Evolutionary conservation across 345 rosid genomes (phyloP).

Genomic region (Angophora floribunda): DNA sequence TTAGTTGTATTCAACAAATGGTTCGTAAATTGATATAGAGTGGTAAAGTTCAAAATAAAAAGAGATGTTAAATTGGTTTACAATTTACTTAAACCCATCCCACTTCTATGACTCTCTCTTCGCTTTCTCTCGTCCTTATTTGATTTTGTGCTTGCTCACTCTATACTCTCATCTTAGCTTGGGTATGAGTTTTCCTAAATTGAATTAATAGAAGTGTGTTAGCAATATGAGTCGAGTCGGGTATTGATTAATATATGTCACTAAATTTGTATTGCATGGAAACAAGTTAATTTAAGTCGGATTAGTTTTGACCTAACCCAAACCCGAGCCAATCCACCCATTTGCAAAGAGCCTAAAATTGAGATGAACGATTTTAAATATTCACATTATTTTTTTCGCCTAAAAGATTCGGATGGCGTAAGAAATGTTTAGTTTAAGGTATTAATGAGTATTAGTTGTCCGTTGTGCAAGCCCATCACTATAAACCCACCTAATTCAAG

Average conservation of each 20-base stretch:
- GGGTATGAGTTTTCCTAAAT: too few relatives aligned
- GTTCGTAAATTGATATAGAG: not conserved
- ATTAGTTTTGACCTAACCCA: not conserved
- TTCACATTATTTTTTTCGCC: not conserved
- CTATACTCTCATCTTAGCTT: not conserved
- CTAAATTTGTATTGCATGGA: too few relatives aligned
- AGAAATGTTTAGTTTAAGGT: not conserved
- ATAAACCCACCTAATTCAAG: not conserved
- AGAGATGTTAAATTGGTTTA: not conserved
- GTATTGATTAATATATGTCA: too few relatives aligned
- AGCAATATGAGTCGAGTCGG: not conserved
- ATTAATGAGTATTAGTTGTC: not conserved
- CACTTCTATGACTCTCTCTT: not conserved
- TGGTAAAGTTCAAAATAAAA: not conserved
- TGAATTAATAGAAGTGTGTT: not conserved
- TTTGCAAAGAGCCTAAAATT: not conserved
- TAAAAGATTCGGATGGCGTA: not conserved
- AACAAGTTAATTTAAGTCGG: too few relatives aligned
- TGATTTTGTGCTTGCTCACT: not conserved
- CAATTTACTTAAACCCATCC: not conserved
- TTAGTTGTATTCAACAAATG: not conserved
- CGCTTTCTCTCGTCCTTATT: accelerated
- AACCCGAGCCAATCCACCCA: not conserved
- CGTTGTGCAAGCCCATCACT: not conserved
- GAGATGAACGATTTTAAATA: not conserved